Evolutionary conservation across 2,329 filamentous ascomycete genomes (phyloP), one percentile per base, ranked within the genome.

Genomic region (Verticillium tricorpus): DNA sequence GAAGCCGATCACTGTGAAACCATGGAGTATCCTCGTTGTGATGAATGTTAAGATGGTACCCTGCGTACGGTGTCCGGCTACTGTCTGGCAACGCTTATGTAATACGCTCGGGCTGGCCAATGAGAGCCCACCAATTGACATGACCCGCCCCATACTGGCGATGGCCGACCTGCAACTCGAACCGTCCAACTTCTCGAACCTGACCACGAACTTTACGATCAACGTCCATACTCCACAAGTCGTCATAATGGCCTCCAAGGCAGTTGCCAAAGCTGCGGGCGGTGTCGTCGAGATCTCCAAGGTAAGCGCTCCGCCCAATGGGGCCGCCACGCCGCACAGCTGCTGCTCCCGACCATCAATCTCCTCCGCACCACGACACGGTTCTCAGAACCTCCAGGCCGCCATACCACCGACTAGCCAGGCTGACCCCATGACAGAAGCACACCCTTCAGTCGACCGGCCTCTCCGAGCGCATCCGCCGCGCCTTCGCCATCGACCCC

Each of bases 391-490:
- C 8, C 19, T 25, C 45, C n/a, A 12, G 40, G 9, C 19, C 25
- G 40, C n/a, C 40, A 12, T 50, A 22, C 12, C 40, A 5, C 6
- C n/a, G 56, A 50, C 60, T 31, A 61, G 31, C 39, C 28, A 28
- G 28, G 57, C 65, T 65, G 64, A 64, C 62, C 54, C 6, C 61
- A 59, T 34, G 39, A 54, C 71, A 99, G 94, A 98, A 98, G 91
- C 94, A 99, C 81, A 96, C 93, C 39, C 82, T 98, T 66, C 91
- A 97, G 74, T 95, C 94, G 59, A 86, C 84, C 45, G 95, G 95
- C 50, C 81, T 98, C 77, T 98, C 92, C 91, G 93, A 94, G 73
- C 81, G 80, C 61, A 80, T 99, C 75, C 93, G 93, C 75, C 86
- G 88, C 68, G 74, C 89, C 69, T 77, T 97, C 68, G 87, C 92